phyloP scores from a whole-genome alignment of 2,329 filamentous ascomycete species.

The Nothophaeocryptopus gaeumannii region DNA sequence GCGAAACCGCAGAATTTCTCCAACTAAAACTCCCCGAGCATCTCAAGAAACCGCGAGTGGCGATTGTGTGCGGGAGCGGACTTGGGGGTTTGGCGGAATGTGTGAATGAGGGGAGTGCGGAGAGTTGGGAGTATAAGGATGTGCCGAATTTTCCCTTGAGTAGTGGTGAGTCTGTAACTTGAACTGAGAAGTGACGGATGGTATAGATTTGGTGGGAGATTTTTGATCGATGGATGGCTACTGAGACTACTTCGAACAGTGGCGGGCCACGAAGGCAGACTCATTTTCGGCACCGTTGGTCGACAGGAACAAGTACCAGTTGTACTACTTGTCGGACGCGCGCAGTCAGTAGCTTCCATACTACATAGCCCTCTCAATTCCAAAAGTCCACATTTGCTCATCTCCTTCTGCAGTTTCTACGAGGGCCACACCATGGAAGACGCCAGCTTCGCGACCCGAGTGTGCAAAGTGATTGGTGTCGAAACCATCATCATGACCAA shows the following conservation, averaged over 20 bases:
- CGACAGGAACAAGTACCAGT: slow-evolving; percentile 50
- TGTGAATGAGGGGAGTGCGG: slow-evolving; percentile 48
- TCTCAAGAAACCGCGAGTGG: slow-evolving; percentile 53
- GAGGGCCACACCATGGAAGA: slow-evolving; percentile 63
- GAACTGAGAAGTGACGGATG: neutral
- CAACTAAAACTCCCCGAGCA: slow-evolving; percentile 50
- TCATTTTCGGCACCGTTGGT: slow-evolving; percentile 62
- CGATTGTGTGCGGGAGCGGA: slow-evolving; percentile 64
- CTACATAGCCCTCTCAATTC: slow-evolving; percentile 15
- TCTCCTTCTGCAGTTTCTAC: slow-evolving; percentile 54
- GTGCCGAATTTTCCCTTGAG: slow-evolving; percentile 62
- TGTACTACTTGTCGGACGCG: slow-evolving; percentile 62
- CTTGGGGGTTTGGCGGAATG: slow-evolving; percentile 60
- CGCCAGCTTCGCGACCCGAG: slow-evolving; percentile 62
- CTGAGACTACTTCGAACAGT: slow-evolving; percentile 35
- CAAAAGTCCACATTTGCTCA: slow-evolving; percentile 10
- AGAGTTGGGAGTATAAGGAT: slow-evolving; percentile 56
- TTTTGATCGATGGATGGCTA: neutral
- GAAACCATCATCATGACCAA: slow-evolving; percentile 64
- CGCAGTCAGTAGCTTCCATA: slow-evolving; percentile 52
- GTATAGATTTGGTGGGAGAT: neutral
- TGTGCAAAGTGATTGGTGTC: slow-evolving; percentile 62
- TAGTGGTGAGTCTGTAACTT: slow-evolving; percentile 49
- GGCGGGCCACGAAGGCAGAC: slow-evolving; percentile 61
- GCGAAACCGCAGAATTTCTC: slow-evolving; percentile 52